Percentiles rank a stretch among this genome's conserved stretches.
Evolutionary conservation across 495 filamentous ascomycete species (phyloP).

Genomic region (Penicillium egyptiacum): DNA sequence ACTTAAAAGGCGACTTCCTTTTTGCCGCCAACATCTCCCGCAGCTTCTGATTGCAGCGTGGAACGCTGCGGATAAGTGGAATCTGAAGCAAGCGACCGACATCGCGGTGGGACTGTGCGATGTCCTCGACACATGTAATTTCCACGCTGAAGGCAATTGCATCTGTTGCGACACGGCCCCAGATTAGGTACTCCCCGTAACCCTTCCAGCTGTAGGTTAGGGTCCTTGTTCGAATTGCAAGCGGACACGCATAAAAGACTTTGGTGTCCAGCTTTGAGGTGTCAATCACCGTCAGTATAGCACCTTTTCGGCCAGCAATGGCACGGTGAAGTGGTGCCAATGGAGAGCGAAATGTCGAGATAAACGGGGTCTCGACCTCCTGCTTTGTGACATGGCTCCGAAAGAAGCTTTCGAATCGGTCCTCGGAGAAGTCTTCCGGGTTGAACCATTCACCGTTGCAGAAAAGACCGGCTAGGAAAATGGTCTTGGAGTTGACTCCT

Average conservation of each 20-base stretch:
- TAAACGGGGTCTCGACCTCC: constrained; percentile 29
- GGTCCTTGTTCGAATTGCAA: constrained; percentile 24
- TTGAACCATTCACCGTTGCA: constrained; percentile 4
- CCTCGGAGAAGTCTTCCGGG: constrained; percentile 16
- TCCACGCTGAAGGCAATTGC: constrained; percentile 34
- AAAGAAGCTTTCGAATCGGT: constrained; percentile 25
- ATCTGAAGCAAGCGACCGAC: constrained; percentile 34
- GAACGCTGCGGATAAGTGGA: neutral
- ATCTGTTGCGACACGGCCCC: constrained; percentile 22
- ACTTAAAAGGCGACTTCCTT: neutral
- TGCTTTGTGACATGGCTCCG: constrained; percentile 27
- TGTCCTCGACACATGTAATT: constrained; percentile 20
- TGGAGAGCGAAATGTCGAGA: constrained; percentile 29
- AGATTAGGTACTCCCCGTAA: constrained; percentile 36
- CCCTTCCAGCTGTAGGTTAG: constrained; percentile 28
- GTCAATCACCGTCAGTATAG: constrained; percentile 36
- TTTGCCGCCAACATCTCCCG: neutral
- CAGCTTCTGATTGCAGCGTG: neutral
- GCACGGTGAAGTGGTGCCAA: constrained; percentile 39
- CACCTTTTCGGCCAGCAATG: constrained; percentile 24
- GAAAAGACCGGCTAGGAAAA: constrained; percentile 32
- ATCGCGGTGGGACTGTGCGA: constrained; percentile 16
- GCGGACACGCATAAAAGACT: constrained; percentile 26
- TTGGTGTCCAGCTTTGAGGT: constrained; percentile 21
- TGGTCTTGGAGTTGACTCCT: constrained; percentile 29